These are phyloP conservation scores for Chrysosporium queenslandicum DNA, from an alignment of 2,329 filamentous ascomycete species.

Conservation along the genomic window DNA sequence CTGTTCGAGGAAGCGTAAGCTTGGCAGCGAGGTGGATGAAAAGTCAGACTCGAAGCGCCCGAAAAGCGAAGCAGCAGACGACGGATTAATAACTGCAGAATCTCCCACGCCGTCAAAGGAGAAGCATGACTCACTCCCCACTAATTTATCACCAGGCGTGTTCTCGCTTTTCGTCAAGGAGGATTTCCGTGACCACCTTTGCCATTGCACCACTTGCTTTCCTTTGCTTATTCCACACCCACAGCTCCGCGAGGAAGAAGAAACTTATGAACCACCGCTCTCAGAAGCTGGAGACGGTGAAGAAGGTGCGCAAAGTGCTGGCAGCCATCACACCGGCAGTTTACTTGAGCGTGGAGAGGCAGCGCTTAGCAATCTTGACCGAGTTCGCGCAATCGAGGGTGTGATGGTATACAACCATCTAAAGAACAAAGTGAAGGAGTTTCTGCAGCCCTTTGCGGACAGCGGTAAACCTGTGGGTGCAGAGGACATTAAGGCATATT, in stretches of 20 bases:
- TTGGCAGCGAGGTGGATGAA: conserved; percentile 40
- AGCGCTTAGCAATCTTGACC: conserved; percentile 81
- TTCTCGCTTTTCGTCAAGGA: conserved; percentile 77
- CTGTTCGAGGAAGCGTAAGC: conserved; percentile 55
- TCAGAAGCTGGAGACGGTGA: conserved; percentile 54
- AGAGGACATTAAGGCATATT: conserved; percentile 93
- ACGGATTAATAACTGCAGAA: conserved; percentile 17
- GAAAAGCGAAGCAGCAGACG: conserved; percentile 20
- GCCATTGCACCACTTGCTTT: conserved; percentile 74
- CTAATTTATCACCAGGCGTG: conserved; percentile 41
- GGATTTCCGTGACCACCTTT: conserved; percentile 71
- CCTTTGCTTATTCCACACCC: conserved; percentile 58
- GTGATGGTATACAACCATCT: conserved; percentile 98
- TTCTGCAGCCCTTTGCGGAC: conserved; percentile 88
- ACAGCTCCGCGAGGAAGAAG: conserved; percentile 87
- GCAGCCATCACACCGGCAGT: conserved; percentile 63
- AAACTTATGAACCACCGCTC: conserved; percentile 82
- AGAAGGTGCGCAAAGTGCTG: conserved; percentile 36
- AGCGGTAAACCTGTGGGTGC: conserved; percentile 79
- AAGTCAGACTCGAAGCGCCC: conserved; percentile 43
- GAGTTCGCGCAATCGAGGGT: conserved; percentile 85
- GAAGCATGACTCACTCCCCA: conserved; percentile 53
- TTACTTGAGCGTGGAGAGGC: conserved; percentile 87
- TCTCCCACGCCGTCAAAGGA: conserved; percentile 32
- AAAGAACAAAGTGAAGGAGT: conserved; percentile 89